Conservation (phyloP, 257 asterid species). For the Thymus quinquecostatus region DNA sequence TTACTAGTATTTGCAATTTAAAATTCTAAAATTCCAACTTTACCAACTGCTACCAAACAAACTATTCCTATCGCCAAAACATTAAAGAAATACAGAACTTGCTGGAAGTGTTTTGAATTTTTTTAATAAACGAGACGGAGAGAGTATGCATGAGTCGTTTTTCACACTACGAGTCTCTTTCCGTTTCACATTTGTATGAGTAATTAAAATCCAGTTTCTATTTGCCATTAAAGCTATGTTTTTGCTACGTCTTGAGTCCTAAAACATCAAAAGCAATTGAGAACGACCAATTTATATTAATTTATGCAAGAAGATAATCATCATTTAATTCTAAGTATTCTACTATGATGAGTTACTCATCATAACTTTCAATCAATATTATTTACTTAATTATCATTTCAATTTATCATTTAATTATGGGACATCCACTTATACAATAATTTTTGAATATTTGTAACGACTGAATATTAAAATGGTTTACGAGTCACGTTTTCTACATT, state of each 20-base stretch:
- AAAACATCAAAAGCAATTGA: neutral
- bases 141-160: too few relatives aligned
- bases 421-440: too few relatives aligned
- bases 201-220: neutral
- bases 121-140: too few relatives aligned
- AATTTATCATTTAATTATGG: too few relatives aligned
- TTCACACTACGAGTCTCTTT: neutral
- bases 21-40: slow-evolving; percentile 13
- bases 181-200: neutral
- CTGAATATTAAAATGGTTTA: too few relatives aligned
- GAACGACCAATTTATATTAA: neutral
- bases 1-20: slow-evolving; percentile 20
- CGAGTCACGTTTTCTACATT: too few relatives aligned
- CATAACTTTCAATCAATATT: neutral
- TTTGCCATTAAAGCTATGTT: neutral
- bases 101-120: slow-evolving; percentile 1
- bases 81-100: slow-evolving; percentile 21
- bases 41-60: slow-evolving; percentile 36
- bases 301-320: too few relatives aligned
- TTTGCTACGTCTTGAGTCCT: neutral
- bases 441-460: too few relatives aligned
- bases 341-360: neutral
- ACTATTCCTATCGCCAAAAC: slow-evolving; percentile 22
- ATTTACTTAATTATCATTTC: too few relatives aligned
- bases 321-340: too few relatives aligned